phyloP scores from a whole-genome alignment of 208 protist species.

The Trypanosoma vivax region DNA sequence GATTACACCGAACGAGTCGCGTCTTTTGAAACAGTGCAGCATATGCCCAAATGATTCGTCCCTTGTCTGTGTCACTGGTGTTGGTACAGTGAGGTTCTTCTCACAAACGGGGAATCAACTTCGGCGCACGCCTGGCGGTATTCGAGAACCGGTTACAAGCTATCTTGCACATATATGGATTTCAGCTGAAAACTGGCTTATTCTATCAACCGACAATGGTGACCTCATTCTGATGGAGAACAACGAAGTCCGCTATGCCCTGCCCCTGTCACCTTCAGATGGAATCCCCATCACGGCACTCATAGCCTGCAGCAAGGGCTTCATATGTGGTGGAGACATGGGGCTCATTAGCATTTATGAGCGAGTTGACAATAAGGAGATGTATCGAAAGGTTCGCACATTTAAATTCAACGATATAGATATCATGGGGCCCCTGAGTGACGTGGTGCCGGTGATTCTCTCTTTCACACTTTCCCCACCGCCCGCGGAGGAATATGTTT shows the following conservation, averaged over 20 bases:
- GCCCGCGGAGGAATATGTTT: conserved; percentile 85
- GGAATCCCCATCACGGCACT: conserved; percentile 85
- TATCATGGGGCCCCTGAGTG: conserved; percentile 24
- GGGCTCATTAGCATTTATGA: conserved; percentile 93
- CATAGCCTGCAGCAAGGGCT: conserved; percentile 89
- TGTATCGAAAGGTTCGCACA: conserved; percentile 92
- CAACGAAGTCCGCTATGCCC: conserved; percentile 78
- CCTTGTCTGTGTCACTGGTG: conserved; percentile 90
- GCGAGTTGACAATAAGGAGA: conserved; percentile 85
- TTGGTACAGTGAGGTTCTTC: conserved; percentile 87
- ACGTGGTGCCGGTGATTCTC: conserved; percentile 65
- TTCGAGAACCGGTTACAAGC: conserved; percentile 69
- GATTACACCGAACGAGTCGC: conserved; percentile 30
- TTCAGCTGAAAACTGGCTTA: conserved; percentile 69
- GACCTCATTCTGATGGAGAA: conserved; percentile 93
- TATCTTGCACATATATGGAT: conserved; percentile 94
- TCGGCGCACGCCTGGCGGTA: conserved; percentile 39
- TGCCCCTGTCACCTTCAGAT: conserved; percentile 83
- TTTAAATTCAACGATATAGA: conserved; percentile 81
- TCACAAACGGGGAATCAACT: conserved; percentile 72
- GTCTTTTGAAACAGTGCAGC: conserved; percentile 84
- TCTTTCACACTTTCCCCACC: conserved; percentile 82
- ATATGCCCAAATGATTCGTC: conserved; percentile 85
- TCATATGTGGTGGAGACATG: conserved; percentile 92
- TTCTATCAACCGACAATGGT: conserved; percentile 91